Base-by-base conservation (phyloP, 257 asterid genomes). In the Lantana camara region DNA sequence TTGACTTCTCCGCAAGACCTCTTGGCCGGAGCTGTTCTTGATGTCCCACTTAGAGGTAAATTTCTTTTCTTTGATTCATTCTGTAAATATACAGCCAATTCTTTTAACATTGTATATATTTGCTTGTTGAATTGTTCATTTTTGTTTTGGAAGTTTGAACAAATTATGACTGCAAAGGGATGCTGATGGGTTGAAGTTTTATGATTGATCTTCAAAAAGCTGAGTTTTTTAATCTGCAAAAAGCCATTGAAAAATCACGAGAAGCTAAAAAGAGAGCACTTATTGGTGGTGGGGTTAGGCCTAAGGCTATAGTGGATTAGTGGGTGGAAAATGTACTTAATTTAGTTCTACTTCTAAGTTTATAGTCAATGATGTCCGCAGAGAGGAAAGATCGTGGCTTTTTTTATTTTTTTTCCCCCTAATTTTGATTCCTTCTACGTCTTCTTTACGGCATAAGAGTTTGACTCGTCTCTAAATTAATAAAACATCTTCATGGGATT, bases 21-120 rank as follows among this genome's bases (percentile, higher is more conserved):
- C 50, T 0, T 9, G 7, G 96, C 95, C 9, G 85, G 66, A 48
- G 75, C 77, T 41, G 74, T 87, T 51, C 82, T 89, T 60, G 97
- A 92, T 76, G 84, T 92, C 55, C 98, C 98, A 9, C 93, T 92
- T 35, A 82, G 63, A 85, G 88, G 97, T 90, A 70, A 13, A 38
- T 19, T 20, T 35, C 15, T 15, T 11, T n/a, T n/a, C n/a, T n/a
- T n/a, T n/a, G n/a, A n/a, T n/a, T n/a, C n/a, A n/a, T n/a, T 38
- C 16, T 22, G 4, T 16, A 50, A 3, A 5, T 15, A 3, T 27
- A 8, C 16, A 46, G 23, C 9, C 17, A 47, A 16, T 16, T 23
- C 27, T 16, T 16, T 27, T 2, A 27, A 27, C 4, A 27, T 27
- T 27, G 32, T 27, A 27, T 27, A 27, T 45, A 45, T 1, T 45